Evolutionary conservation across 139 green algal species (phyloP), one percentile per base, ranked within the genome.

Genomic region (Chlorella sp.): DNA sequence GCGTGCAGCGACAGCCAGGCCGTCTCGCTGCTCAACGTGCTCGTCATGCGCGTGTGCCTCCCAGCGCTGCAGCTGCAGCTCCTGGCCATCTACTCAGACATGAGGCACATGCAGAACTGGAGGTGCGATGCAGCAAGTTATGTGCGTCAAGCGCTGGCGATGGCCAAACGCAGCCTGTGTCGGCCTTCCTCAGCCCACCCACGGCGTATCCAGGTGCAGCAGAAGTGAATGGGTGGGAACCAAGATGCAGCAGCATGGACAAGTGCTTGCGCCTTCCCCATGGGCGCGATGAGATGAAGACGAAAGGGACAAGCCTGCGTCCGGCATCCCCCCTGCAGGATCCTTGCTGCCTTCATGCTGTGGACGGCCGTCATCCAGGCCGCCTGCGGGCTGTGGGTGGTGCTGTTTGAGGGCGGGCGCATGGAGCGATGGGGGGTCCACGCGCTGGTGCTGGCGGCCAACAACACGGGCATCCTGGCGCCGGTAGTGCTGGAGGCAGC

Each of bases 401-500:
- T 70, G 10, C 1, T 70, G 5, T 65, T 78, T 17, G 73, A 78
- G 59, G 49, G 66, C 1, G 73, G 73, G 36, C 49, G 50, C 24
- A 24, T 78, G 2, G 67, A 49, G 51, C 72, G 73, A 50, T 74
- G 65, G n/a, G 77, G 62, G 32, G 72, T 81, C 0, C 70, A 85
- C 36, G 71, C 51, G 2, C 65, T 85, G 69, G 51, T 82, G 20
- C 76, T 85, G 26, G 65, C 35, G 0, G 79, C 80, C 26, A 85
- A 85, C 73, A 85, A 85, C 64, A 85, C 78, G 20, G 80, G 80
- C 55, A 80, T 85, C 50, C 70, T 85, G 29, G 80, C 75, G 31
- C 80, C 80, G 23, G 80, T 85, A 33, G 80, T 85, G 29, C 70
- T 85, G 35, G 35, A 80, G 51, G 80, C 76, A 26, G 80, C 76